Evolutionary conservation across 2,329 filamentous ascomycete genomes (phyloP).

Genomic region (Alternaria arborescens): DNA sequence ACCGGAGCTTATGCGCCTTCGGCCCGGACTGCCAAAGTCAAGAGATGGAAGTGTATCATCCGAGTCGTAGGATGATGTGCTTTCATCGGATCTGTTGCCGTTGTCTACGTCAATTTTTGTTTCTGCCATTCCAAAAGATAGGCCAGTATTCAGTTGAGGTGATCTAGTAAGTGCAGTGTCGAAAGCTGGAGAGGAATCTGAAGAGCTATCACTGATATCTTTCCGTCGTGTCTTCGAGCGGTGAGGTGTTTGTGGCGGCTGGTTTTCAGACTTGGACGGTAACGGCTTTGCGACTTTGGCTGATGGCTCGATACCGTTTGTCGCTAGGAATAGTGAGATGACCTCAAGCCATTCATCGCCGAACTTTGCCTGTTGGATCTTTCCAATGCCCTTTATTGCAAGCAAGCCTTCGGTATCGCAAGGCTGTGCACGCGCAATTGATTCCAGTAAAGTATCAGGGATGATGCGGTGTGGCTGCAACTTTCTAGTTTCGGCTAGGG

Average conservation of each 20-base stretch:
- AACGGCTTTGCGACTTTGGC: background rate
- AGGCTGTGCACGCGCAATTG: slow-evolving; percentile 38
- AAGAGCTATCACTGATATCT: slow-evolving; percentile 8
- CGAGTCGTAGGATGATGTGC: slow-evolving; percentile 7
- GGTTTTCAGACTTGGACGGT: background rate
- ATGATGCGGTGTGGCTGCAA: slow-evolving; percentile 28
- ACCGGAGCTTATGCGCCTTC: slow-evolving; percentile 13
- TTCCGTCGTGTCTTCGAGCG: background rate
- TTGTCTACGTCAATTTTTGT: slow-evolving; percentile 21
- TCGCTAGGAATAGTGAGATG: slow-evolving; percentile 27
- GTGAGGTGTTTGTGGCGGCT: slow-evolving; percentile 9
- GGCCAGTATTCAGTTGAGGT: slow-evolving; percentile 24
- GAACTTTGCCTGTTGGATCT: slow-evolving; percentile 27
- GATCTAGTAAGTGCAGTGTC: slow-evolving; percentile 24
- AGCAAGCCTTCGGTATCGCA: slow-evolving; percentile 26
- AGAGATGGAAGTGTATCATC: slow-evolving; percentile 28
- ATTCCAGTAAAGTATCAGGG: slow-evolving; percentile 30
- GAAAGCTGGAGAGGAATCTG: slow-evolving; percentile 36
- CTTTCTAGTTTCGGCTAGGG: slow-evolving; percentile 22
- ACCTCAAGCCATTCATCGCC: slow-evolving; percentile 41
- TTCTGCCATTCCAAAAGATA: slow-evolving; percentile 37
- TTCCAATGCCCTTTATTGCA: slow-evolving; percentile 38
- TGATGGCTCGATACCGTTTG: slow-evolving; percentile 6
- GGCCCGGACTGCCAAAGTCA: slow-evolving; percentile 24
- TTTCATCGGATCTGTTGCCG: background rate